Evolutionary conservation across 805 yeast species (phyloP), one percentile per base, ranked within the genome.

Genomic region (Sungouiella thailandica): DNA sequence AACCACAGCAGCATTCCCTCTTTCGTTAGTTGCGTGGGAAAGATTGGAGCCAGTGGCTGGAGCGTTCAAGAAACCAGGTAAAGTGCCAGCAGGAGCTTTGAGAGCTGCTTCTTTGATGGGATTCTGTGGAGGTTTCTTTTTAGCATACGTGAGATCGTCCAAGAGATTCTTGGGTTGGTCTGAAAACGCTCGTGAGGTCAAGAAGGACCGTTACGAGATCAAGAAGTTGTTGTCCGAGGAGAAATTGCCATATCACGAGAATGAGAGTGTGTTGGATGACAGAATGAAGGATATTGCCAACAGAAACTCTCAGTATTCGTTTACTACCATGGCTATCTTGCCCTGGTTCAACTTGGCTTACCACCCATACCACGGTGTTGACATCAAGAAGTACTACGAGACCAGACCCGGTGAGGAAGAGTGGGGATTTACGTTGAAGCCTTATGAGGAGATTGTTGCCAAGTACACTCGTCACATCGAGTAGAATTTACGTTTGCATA

Each of bases 261-360:
- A 86, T 36, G 65, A 70, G 32, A 55, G 64, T 15, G 46, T 39
- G 17, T 68, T 85, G 60, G 72, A 76, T 30, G 82, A 78, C 39
- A 74, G 86, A 67, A 59, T 81, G 50, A 85, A 84, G 58, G 83
- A 78, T 46, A 70, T 82, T 43, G 78, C 95, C 39, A 76, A 83
- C 49, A 74, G 87, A 64, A 82, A 83, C 68, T 80, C 93, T 16
- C 82, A 80, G 46, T 78, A 78, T 53, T 76, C 94, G 6, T 77
- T 76, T 51, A 57, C 76, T 37, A 62, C 69, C 35, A 54, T 80
- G 47, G 73, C 78, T 36, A 53, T 83, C 40, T 57, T 85, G 49
- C 95, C 95, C 16, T 80, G 87, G 86, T 84, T 86, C 68, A 86
- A 86, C 62, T 65, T 83, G 42, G 87, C 78, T 29, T 63, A 77